phyloP scores from a whole-genome alignment of 805 yeast species.

The Scheffersomyces lignosus region DNA sequence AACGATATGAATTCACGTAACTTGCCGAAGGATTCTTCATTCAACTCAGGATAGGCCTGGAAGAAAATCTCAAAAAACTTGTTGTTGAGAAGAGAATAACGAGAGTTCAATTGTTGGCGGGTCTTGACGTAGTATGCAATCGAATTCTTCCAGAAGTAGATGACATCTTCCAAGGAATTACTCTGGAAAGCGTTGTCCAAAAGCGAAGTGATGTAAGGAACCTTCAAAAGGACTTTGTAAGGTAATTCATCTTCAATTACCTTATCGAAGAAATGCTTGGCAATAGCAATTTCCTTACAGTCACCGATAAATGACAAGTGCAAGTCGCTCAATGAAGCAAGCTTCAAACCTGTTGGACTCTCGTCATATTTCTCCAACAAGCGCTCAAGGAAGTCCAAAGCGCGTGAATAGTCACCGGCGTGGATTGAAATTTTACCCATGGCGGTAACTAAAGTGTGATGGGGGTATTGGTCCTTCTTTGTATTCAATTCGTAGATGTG shows the following conservation, averaged over 20 bases:
- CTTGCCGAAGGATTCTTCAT: slow-evolving; percentile 54
- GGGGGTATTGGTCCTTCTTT: slow-evolving; percentile 25
- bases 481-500: slow-evolving; percentile 51
- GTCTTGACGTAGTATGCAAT: slow-evolving; percentile 53
- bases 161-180: slow-evolving; percentile 56
- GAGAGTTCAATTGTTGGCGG: slow-evolving; percentile 59
- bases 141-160: slow-evolving; percentile 63
- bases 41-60: slow-evolving; percentile 50
- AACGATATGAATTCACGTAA: slow-evolving; percentile 56
- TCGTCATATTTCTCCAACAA: slow-evolving; percentile 53
- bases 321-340: slow-evolving; percentile 62
- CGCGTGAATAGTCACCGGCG: slow-evolving; percentile 64
- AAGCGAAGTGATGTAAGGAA: slow-evolving; percentile 67
- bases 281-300: slow-evolving; percentile 68
- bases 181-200: slow-evolving; percentile 61
- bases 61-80: slow-evolving; percentile 70
- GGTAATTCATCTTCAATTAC: slow-evolving; percentile 72
- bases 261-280: slow-evolving; percentile 72
- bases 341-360: slow-evolving; percentile 26
- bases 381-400: slow-evolving; percentile 61
- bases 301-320: slow-evolving; percentile 79
- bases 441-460: slow-evolving; percentile 59
- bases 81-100: slow-evolving; percentile 70
- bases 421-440: slow-evolving; percentile 72
- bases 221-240: slow-evolving; percentile 67